Percentiles rank a stretch among this genome's conserved stretches.
phyloP scores from a whole-genome alignment of 1,139 yeast species.

The Suhomyces taliae region DNA sequence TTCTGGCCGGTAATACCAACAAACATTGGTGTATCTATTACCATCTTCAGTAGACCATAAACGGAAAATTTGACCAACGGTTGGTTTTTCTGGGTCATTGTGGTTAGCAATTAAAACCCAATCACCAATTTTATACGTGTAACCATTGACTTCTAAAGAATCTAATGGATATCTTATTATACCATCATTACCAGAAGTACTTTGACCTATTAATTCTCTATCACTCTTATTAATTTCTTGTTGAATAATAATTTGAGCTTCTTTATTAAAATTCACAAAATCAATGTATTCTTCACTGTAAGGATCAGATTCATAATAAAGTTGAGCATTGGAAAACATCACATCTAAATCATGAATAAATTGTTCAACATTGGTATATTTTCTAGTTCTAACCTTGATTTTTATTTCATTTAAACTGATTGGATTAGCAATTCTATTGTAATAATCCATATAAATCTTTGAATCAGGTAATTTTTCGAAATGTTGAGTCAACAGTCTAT shows the following conservation, averaged over 20 bases:
- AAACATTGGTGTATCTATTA: conserved; percentile 84
- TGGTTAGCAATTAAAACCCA: conserved; percentile 90
- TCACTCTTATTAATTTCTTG: conserved; percentile 82
- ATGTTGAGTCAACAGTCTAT: conserved; percentile 49
- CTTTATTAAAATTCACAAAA: conserved; percentile 59
- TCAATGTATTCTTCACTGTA: conserved; percentile 59
- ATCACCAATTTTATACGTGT: conserved; percentile 81
- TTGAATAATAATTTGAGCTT: conserved; percentile 60
- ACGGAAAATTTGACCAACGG: conserved; percentile 89
- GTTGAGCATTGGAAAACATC: conserved; percentile 74
- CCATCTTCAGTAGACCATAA: conserved; percentile 89
- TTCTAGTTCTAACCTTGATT: conserved; percentile 82
- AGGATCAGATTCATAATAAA: conserved; percentile 57
- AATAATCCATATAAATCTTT: conserved; percentile 66
- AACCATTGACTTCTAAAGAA: conserved; percentile 68
- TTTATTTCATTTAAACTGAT: conserved; percentile 80
- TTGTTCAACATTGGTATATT: conserved; percentile 71
- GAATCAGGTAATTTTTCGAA: conserved; percentile 86
- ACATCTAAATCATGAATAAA: conserved; percentile 75
- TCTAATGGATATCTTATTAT: conserved; percentile 75
- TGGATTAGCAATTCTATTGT: conserved; percentile 63
- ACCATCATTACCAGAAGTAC: conserved; percentile 56
- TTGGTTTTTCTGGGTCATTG: conserved; percentile 85
- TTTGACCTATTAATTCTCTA: conserved; percentile 69
- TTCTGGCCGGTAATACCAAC: conserved; percentile 98